phyloP scores from a whole-genome alignment of 345 rosid species.

The Dimocarpus longan region DNA sequence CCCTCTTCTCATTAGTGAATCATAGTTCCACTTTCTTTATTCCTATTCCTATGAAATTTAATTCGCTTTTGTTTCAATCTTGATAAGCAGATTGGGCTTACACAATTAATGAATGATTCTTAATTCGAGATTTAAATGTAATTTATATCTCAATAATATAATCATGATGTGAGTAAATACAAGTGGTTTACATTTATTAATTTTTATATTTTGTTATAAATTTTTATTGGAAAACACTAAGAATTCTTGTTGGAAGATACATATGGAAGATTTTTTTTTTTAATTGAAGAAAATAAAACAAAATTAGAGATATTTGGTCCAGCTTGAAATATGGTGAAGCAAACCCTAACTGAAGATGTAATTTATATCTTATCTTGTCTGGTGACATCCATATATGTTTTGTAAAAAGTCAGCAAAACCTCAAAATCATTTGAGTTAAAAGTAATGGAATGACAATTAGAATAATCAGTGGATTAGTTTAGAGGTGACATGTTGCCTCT shows the following conservation, averaged over 20 bases:
- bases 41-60: too few relatives aligned
- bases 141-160: not conserved
- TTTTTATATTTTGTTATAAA: too few relatives aligned
- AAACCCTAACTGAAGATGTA: not conserved
- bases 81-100: too few relatives aligned
- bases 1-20: too few relatives aligned
- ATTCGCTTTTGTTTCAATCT: too few relatives aligned
- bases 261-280: not conserved
- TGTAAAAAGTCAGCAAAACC: not conserved
- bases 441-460: not conserved
- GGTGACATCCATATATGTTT: not conserved
- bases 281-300: not conserved
- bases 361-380: not conserved
- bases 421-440: not conserved
- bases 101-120: too few relatives aligned
- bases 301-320: not conserved
- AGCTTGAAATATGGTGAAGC: not conserved
- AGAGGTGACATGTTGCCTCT: constrained; percentile 1
- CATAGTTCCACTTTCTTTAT: too few relatives aligned
- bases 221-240: not conserved
- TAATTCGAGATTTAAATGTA: too few relatives aligned
- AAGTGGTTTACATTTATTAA: not conserved
- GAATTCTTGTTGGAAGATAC: not conserved
- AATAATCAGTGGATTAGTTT: constrained; percentile 9
- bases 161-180: not conserved